phyloP scores from a whole-genome alignment of 768 basidiomycete genomes.

The Tricholoma furcatifolium region DNA sequence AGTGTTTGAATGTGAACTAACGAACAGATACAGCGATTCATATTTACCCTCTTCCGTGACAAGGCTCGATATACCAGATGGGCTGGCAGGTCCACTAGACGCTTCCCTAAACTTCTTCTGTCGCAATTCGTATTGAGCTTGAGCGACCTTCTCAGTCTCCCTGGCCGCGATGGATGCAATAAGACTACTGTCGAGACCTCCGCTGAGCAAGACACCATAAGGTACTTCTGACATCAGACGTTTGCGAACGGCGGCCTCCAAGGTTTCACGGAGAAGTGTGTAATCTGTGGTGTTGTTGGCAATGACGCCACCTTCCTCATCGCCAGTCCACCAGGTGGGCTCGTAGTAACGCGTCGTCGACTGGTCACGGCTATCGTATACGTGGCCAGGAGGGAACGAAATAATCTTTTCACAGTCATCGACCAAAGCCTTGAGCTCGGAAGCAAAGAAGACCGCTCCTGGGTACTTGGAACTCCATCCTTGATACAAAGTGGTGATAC shows the following conservation, averaged over 20 bases:
- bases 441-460: slow-evolving; percentile 87
- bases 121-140: slow-evolving; percentile 72
- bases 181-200: slow-evolving; percentile 93
- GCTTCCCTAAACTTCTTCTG: slow-evolving; percentile 55
- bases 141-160: slow-evolving; percentile 90
- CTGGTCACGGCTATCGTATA: slow-evolving; percentile 83
- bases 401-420: slow-evolving; percentile 95
- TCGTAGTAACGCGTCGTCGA: slow-evolving; percentile 83
- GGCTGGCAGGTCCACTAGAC: slow-evolving; percentile 57
- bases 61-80: slow-evolving; percentile 28
- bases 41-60: slow-evolving; percentile 55
- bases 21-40: background rate
- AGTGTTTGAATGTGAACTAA: background rate
- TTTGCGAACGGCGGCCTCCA: slow-evolving; percentile 93
- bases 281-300: slow-evolving; percentile 66
- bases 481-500: slow-evolving; percentile 98
- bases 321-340: slow-evolving; percentile 89
- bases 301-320: slow-evolving; percentile 59
- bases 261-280: slow-evolving; percentile 68
- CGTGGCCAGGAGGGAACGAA: slow-evolving; percentile 96
- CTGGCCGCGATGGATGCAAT: slow-evolving; percentile 94
- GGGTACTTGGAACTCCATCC: slow-evolving; percentile 87
- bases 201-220: slow-evolving; percentile 93
- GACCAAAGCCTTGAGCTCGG: slow-evolving; percentile 89
- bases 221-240: slow-evolving; percentile 98